Conservation (phyloP, 208 protist genomes). For the Spongospora subterranea region DNA sequence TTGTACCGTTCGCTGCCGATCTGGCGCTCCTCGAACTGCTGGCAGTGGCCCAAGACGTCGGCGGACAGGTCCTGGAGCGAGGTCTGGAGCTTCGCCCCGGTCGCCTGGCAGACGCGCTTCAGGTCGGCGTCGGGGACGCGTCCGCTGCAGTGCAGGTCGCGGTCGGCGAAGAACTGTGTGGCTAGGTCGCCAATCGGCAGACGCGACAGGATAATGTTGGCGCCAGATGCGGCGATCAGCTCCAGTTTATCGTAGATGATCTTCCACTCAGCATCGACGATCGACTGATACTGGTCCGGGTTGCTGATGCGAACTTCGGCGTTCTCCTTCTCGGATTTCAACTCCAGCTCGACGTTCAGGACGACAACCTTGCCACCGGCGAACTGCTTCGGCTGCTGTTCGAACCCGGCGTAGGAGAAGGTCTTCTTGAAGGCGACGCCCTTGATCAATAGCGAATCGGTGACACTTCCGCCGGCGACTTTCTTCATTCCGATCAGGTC, state of each 20-base stretch:
- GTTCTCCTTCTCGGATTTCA: constrained; percentile 99
- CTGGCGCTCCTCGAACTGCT: constrained; percentile 92
- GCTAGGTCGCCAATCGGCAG: constrained; percentile 99
- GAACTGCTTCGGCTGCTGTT: constrained; percentile 80
- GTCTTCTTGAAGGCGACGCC: constrained; percentile 99
- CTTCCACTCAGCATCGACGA: constrained; percentile 99
- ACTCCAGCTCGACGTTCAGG: constrained; percentile 99
- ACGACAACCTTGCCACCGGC: constrained; percentile 95
- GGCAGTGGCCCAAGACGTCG: constrained; percentile 87
- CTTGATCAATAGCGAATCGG: constrained; percentile 95
- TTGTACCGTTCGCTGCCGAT: constrained; percentile 95
- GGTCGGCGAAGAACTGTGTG: constrained; percentile 99
- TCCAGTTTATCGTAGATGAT: constrained; percentile 99
- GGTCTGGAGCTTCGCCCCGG: constrained; percentile 91
- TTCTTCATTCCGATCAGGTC: constrained; percentile 99
- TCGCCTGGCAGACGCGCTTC: constrained; percentile 67
- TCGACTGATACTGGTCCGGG: constrained; percentile 95
- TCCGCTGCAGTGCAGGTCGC: constrained; percentile 99
- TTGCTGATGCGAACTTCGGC: constrained; percentile 89
- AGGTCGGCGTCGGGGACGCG: constrained; percentile 95
- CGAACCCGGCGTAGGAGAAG: constrained; percentile 99
- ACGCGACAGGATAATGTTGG: constrained; percentile 96
- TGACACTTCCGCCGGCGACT: constrained; percentile 96
- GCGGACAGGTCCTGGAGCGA: constrained; percentile 92
- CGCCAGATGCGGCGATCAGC: constrained; percentile 94